Evolutionary conservation across 2,329 filamentous ascomycete genomes (phyloP).

Genomic region (Teratosphaeria pseudoeucalypti): DNA sequence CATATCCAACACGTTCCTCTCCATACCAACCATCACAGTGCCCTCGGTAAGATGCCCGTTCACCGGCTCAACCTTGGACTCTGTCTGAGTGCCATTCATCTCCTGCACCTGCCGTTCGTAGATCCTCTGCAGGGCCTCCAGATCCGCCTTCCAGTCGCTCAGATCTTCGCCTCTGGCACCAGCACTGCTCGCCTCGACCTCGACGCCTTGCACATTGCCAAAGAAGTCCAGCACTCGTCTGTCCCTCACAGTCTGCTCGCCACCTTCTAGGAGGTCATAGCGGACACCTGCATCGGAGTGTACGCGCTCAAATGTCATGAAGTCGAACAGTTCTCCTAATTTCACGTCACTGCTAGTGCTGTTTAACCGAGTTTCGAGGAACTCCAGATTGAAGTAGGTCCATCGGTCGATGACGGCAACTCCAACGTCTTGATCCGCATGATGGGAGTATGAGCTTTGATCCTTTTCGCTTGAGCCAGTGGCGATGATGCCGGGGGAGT

Average conservation of each 20-base stretch:
- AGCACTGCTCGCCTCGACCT: conserved; percentile 50
- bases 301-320: conserved; percentile 89
- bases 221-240: conserved; percentile 94
- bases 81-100: conserved; percentile 8
- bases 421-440: conserved; percentile 94
- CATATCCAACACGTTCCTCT: conserved; percentile 13
- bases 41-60: conserved; percentile 19
- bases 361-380: conserved; percentile 80
- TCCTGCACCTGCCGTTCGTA: conserved; percentile 20
- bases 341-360: conserved; percentile 82
- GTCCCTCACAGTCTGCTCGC: conserved; percentile 63
- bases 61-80: conserved; percentile 5
- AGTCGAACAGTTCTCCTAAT: conserved; percentile 88
- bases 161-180: conserved; percentile 15
- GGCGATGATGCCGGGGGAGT: conserved; percentile 95
- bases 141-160: conserved; percentile 52
- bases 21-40: conserved; percentile 10
- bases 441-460: conserved; percentile 93
- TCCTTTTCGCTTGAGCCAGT: conserved; percentile 95
- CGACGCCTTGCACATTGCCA: conserved; percentile 94
- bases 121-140: conserved; percentile 58
- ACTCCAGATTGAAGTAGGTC: conserved; percentile 97
- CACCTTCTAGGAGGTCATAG: conserved; percentile 89
- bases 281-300: conserved; percentile 84
- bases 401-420: conserved; percentile 97